Evolutionary conservation across 2,329 filamentous ascomycete genomes (phyloP), one percentile per base, ranked within the genome.

Genomic region (Colletotrichum destructivum): DNA sequence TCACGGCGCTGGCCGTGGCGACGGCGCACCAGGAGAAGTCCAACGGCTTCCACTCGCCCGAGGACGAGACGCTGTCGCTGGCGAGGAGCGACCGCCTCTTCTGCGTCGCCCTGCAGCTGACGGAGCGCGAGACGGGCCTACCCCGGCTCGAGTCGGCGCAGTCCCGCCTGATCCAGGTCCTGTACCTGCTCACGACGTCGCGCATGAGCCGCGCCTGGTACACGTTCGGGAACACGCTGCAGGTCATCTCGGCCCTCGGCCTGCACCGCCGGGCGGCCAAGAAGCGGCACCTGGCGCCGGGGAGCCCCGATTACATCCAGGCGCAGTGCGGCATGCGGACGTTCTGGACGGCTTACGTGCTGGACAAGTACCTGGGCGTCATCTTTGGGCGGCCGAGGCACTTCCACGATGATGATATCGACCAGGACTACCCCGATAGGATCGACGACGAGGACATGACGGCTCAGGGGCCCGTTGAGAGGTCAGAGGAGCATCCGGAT

Each of bases 351-450:
- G 86, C 88, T 0, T 92, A 92, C 74, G 88, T 87, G 0, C 79
- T 92, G 1, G 90, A 92, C 74, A 89, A 89, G 55, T 91, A 91
- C 68, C 80, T 92, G 1, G 88, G 89, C 44, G 88, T 91, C n/a
- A 88, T 90, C 23, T 86, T 91, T 35, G 90, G 90, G 0, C 83
- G 90, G 7, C 90, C 90, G 1, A 79, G 88, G 12, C 84, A 90
- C 12, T 88, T 90, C 40, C 89, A 90, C 59, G 89, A 92, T 47
- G 88, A 91, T 42, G 89, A 92, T 56, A 89, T 91, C 56, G 89
- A 92, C 63, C 89, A 91, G 71, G 85, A 87, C 3, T 82, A 88
- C 13, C 90, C 90, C 0, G 84, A 84, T 9, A 74, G 81, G 1
- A 82, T 89, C 44, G 88, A 89, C 64, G 89, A 91, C 66, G 86